Evolutionary conservation across 1,284 basidiomycete genomes (phyloP).

Genomic region (Apiotrichum montevideense): DNA sequence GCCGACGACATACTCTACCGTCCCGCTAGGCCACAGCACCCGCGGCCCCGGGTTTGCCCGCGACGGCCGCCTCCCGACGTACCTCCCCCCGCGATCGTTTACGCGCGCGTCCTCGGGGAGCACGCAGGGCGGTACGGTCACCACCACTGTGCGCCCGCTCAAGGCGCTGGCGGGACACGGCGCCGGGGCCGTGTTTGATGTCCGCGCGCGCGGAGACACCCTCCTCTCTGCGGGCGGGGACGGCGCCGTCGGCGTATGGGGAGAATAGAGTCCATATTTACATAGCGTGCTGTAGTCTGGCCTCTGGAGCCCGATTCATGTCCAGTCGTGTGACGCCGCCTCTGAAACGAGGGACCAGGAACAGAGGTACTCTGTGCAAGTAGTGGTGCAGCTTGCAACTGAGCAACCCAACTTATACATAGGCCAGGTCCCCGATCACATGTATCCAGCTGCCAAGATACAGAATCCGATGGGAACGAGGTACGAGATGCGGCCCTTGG

Average conservation of each 20-base stretch:
- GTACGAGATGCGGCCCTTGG: too few species aligned
- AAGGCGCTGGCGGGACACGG: conserved; percentile 33
- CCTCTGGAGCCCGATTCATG: too few species aligned
- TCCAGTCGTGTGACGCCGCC: too few species aligned
- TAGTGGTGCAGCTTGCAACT: too few species aligned
- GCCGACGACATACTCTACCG: background rate
- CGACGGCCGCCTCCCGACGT: conserved; percentile 18
- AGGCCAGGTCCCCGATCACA: too few species aligned
- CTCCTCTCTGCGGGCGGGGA: conserved; percentile 49
- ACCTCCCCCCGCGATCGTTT: conserved; percentile 28
- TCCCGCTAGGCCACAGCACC: background rate
- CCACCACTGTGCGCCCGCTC: conserved; percentile 27
- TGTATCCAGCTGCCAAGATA: too few species aligned
- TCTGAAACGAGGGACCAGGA: too few species aligned
- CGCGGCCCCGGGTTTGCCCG: background rate
- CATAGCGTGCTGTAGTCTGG: too few species aligned
- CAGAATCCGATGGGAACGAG: too few species aligned
- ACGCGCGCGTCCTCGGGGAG: conserved; percentile 2
- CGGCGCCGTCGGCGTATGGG: conserved; percentile 49
- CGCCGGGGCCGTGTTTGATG: conserved; percentile 46
- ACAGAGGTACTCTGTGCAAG: too few species aligned
- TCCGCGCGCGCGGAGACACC: conserved; percentile 39
- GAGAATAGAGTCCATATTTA: background rate
- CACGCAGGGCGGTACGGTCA: conserved; percentile 6
- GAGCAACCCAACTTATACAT: too few species aligned